These are phyloP conservation scores for Ophiostoma sp. DNA, from an alignment of 2,329 filamentous ascomycete genomes.

Conservation along the genomic window DNA sequence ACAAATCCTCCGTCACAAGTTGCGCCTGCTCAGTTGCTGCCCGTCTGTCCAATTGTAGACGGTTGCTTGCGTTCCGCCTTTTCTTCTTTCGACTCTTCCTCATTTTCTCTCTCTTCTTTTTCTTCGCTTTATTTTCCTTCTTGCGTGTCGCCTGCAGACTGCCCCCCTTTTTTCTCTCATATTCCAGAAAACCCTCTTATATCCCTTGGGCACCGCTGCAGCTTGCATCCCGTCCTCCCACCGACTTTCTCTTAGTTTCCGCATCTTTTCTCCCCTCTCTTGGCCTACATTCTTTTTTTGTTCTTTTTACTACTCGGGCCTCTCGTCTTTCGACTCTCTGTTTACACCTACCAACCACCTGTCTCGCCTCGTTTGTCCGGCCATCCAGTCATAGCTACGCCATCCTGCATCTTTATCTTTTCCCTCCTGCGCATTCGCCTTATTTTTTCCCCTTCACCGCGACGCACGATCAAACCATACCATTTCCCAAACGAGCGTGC, in stretches of 20 bases:
- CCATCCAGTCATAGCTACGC: conserved; percentile 38
- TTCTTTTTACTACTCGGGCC: not conserved
- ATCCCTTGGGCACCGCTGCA: conserved; percentile 22
- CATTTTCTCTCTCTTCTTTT: not conserved
- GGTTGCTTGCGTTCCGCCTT: not conserved
- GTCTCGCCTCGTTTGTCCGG: not conserved
- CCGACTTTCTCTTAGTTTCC: not conserved
- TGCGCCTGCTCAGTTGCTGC: conserved; percentile 7
- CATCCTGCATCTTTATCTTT: conserved; percentile 31
- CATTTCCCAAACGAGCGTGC: conserved; percentile 8
- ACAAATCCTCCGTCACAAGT: not conserved
- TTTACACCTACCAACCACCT: not conserved
- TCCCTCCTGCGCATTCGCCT: conserved; percentile 24
- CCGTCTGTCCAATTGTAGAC: conserved; percentile 4
- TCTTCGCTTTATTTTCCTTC: too few relatives aligned
- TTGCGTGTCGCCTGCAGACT: not conserved
- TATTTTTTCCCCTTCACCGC: conserved; percentile 28
- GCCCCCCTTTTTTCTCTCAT: not conserved
- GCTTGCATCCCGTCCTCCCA: conserved; percentile 14
- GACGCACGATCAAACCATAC: conserved; percentile 16
- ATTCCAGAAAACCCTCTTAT: conserved; percentile 1
- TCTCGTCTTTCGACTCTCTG: not conserved
- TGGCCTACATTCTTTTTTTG: not conserved
- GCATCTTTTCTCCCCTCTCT: not conserved
- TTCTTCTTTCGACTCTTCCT: not conserved